phyloP scores from a whole-genome alignment of 2,329 filamentous ascomycete species.

The Curvularia eragrostidis region DNA sequence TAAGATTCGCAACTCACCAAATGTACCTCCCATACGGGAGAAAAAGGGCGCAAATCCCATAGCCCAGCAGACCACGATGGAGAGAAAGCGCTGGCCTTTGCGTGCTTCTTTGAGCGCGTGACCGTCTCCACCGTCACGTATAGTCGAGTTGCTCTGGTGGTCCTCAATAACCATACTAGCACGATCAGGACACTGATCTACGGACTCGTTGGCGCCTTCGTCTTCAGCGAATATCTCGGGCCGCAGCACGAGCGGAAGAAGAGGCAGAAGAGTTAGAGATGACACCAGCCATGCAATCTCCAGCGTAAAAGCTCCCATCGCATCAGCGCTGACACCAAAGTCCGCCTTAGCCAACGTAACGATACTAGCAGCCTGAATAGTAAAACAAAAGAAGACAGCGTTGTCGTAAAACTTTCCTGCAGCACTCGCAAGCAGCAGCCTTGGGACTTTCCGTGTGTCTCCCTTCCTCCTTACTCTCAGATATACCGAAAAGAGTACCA shows the following conservation, averaged over 20 bases:
- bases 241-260: not conserved
- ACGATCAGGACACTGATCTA: not conserved
- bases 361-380: not conserved
- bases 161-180: not conserved
- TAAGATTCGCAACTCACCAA: not conserved
- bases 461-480: not conserved
- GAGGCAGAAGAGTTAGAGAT: not conserved
- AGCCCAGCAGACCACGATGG: not conserved
- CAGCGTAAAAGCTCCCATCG: not conserved
- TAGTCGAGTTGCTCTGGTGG: not conserved
- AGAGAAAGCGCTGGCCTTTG: not conserved
- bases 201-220: no score
- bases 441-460: not conserved
- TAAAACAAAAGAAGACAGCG: not conserved
- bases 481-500: not conserved
- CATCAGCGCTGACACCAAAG: not conserved
- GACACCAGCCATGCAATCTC: not conserved
- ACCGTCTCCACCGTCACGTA: not conserved
- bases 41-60: not conserved
- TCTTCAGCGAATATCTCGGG: not conserved
- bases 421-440: not conserved
- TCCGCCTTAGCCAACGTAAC: not conserved
- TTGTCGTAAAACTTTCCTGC: not conserved
- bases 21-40: not conserved
- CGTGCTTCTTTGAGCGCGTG: not conserved